These are phyloP conservation scores for Malassezia sp. DNA, from an alignment of 1,284 basidiomycete species.

Conservation along the genomic window DNA sequence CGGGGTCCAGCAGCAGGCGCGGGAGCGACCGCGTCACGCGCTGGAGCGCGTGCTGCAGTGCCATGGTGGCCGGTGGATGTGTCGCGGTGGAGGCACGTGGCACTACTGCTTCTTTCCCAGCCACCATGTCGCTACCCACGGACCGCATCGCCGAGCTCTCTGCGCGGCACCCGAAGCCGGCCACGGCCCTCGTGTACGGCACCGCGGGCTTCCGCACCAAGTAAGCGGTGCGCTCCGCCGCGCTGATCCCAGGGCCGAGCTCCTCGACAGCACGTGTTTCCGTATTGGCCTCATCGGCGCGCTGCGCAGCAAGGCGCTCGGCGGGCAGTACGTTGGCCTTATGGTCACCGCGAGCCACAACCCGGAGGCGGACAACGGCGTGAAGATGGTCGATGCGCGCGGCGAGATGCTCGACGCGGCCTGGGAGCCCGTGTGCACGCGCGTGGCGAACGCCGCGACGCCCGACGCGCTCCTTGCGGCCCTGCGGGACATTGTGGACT, in stretches of 20 bases:
- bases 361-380: constrained; percentile 95
- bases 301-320: constrained; percentile 75
- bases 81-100: constrained; percentile 1
- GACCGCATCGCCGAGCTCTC: constrained; percentile 17
- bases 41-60: constrained; percentile 49
- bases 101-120: not conserved
- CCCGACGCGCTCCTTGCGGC: constrained; percentile 62
- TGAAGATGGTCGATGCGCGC: constrained; percentile 90
- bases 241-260: constrained; percentile 50
- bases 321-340: constrained; percentile 83
- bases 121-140: not conserved
- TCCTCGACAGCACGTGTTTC: constrained; percentile 85
- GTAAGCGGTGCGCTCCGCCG: constrained; percentile 40
- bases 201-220: constrained; percentile 88
- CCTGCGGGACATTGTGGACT: constrained; percentile 58
- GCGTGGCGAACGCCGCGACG: constrained; percentile 71
- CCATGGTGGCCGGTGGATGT: not conserved
- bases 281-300: constrained; percentile 81
- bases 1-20: constrained; percentile 66
- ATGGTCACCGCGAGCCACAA: constrained; percentile 99
- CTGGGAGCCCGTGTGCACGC: constrained; percentile 84
- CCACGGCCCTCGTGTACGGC: constrained; percentile 64
- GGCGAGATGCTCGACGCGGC: constrained; percentile 98
- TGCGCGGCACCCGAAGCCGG: constrained; percentile 49
- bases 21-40: constrained; percentile 56